Evolutionary conservation across 1,284 basidiomycete genomes (phyloP).

Genomic region (Fomitopsis pinicola): DNA sequence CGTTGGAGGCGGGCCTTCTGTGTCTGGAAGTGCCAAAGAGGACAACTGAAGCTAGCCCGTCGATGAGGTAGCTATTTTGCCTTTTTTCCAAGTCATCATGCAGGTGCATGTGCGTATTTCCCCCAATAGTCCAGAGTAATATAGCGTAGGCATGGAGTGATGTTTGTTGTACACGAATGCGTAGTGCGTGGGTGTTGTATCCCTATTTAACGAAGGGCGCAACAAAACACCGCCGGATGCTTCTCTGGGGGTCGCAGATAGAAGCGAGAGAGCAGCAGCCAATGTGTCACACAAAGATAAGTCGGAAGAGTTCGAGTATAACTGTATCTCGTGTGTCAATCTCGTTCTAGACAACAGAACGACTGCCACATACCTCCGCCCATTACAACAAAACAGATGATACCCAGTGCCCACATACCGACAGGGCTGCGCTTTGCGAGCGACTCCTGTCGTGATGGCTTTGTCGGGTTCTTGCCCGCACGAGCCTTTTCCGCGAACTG

Average conservation of each 20-base stretch:
- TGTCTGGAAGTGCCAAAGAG: slow-evolving; percentile 4
- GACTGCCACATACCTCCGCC: slow-evolving; percentile 63
- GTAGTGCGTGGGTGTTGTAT: neutral
- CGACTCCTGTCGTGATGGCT: slow-evolving; percentile 65
- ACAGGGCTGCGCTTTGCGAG: slow-evolving; percentile 68
- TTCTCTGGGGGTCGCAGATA: neutral
- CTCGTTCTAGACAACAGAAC: neutral
- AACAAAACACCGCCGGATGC: neutral
- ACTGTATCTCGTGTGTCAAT: slow-evolving; percentile 37
- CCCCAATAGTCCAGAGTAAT: neutral
- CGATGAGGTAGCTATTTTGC: neutral
- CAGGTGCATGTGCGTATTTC: neutral
- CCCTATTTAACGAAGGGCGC: neutral
- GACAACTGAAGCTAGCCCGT: neutral
- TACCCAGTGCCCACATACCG: slow-evolving; percentile 63
- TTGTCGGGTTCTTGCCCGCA: slow-evolving; percentile 69
- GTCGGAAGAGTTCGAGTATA: slow-evolving; percentile 62
- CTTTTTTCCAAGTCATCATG: neutral
- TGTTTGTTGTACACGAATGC: slow-evolving; percentile 15
- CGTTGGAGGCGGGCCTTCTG: neutral
- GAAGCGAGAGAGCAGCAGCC: neutral
- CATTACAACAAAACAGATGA: slow-evolving; percentile 66
- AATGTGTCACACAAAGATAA: slow-evolving; percentile 55
- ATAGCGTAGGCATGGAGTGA: neutral
- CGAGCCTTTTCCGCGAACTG: slow-evolving; percentile 71